These are phyloP conservation scores for Candida pseudoglaebosa DNA, from an alignment of 805 yeast species.

Conservation along the genomic window DNA sequence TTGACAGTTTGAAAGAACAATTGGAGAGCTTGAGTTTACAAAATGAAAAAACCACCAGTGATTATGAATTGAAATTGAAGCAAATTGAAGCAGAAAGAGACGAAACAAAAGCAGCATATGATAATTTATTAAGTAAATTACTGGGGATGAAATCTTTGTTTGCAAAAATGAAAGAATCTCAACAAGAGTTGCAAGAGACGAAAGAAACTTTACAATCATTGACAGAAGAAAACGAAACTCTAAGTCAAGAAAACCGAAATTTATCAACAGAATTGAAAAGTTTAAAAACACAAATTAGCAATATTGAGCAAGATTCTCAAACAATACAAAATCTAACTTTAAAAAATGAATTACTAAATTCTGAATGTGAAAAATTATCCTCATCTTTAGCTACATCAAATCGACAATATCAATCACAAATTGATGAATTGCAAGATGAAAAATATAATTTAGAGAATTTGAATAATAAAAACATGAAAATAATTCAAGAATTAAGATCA, in stretches of 20 bases:
- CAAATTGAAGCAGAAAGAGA: constrained; percentile 45
- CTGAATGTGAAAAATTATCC: constrained; percentile 52
- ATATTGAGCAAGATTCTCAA: constrained; percentile 12
- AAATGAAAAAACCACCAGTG: background rate
- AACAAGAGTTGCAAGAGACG: constrained; percentile 54
- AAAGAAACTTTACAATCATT: constrained; percentile 39
- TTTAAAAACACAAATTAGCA: constrained; percentile 13
- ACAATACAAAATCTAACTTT: constrained; percentile 7
- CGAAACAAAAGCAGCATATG: constrained; percentile 55
- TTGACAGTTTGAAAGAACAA: background rate
- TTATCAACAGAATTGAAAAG: too few species aligned
- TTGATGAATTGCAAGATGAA: constrained; percentile 33
- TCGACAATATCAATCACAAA: constrained; percentile 32
- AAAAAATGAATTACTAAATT: constrained; percentile 41
- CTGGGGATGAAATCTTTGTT: constrained; percentile 74
- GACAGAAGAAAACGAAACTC: constrained; percentile 23
- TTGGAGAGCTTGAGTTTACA: background rate
- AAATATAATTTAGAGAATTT: constrained; percentile 39
- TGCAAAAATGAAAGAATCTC: constrained; percentile 67
- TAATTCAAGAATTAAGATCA: constrained; percentile 34
- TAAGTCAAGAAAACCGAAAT: constrained; percentile 4
- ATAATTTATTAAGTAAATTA: constrained; percentile 55
- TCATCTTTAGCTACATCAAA: constrained; percentile 35
- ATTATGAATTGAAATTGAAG: constrained; percentile 5
- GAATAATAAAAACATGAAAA: constrained; percentile 34